Evolutionary conservation across 345 rosid species (phyloP), one percentile per base, ranked within the genome.

Genomic region (Eucalyptus sp.): DNA sequence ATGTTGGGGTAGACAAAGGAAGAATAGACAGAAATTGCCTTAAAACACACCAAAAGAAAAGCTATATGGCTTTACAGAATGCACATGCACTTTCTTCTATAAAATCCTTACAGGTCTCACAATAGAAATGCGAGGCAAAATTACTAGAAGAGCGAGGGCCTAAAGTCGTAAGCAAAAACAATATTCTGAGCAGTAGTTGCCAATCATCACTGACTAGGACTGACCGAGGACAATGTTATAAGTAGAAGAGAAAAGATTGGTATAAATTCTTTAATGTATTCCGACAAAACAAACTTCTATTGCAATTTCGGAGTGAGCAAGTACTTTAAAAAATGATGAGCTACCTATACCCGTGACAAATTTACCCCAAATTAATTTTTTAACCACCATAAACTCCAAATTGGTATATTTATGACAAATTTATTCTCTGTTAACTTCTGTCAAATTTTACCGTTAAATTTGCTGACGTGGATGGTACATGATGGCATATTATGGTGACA

Each of bases 361-460:
- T 56, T 56, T 24, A 24, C 0, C 13, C 0, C 0, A 56, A 24
- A 24, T 56, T 4, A 2, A 2, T 56, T 4, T 56, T 56, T 56
- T 56, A 56, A 56, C 1, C 0, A 56, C 0, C 1, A 24, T 2
- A 24, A 24, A 56, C 4, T 1, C 0, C 0, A 56, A 56, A 56
- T 22, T 10, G 3, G 6, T 56, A 56, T 0, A 56, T 0, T 56
- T 56, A 25, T 56, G 13, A 56, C 0, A 0, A 24, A 56, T 56
- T 56, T 56, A 56, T 25, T 0, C 0, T 56, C 0, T 0, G 0
- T 24, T 56, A 56, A 24, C 62, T 56, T 24, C 6, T 0, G 13
- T 56, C 13, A 56, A 56, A 56, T 56, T 56, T 56, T 56, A 56
- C 62, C 0, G 29, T 0, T 56, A 56, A 56, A 56, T 56, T 56